Evolutionary conservation across 345 rosid species (phyloP), one percentile per base, ranked within the genome.

Genomic region (Pugionium cornutum): DNA sequence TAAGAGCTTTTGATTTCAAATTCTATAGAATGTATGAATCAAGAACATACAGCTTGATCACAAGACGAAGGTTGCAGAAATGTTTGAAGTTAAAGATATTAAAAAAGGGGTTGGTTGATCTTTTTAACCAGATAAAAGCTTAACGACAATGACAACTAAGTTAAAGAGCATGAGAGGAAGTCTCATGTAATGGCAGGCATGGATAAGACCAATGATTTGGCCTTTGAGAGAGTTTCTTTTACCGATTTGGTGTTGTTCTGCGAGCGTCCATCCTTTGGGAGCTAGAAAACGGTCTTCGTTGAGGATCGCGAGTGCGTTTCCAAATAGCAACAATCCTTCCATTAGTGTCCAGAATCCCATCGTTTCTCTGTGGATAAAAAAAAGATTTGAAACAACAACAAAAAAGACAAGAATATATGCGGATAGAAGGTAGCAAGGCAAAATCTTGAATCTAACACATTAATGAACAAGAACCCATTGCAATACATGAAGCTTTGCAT

Each of bases 221-320:
- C 70, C 76, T 57, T 72, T 72, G 58, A 64, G 65, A 25, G 76
- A 72, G 58, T 72, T 72, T 64, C 63, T 47, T 54, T 49, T 70
- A 3, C 61, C 51, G 2, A 67, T 74, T 45, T 60, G 82, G 41
- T 59, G 64, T 1, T 76, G 72, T 55, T 82, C 85, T 30, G 78
- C 77, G 8, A 82, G 69, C 0, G 79, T 79, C 85, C 81, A 82
- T 47, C 81, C 79, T 42, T 80, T 79, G n/a, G 78, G 85, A 68
- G 76, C 81, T 58, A 79, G 79, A 33, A 79, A 79, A 54, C 85
- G 73, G 32, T 82, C 81, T 54, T 82, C 85, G 52, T 82, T 82
- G 58, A 77, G 67, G 27, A 82, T 82, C 31, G 85, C 85, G 4
- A 82, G 11, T 3, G 81, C 81, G 69, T 79, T 82, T 53, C 79